Conservation (phyloP, 345 rosid species). For the Lenwebbia sp. region DNA sequence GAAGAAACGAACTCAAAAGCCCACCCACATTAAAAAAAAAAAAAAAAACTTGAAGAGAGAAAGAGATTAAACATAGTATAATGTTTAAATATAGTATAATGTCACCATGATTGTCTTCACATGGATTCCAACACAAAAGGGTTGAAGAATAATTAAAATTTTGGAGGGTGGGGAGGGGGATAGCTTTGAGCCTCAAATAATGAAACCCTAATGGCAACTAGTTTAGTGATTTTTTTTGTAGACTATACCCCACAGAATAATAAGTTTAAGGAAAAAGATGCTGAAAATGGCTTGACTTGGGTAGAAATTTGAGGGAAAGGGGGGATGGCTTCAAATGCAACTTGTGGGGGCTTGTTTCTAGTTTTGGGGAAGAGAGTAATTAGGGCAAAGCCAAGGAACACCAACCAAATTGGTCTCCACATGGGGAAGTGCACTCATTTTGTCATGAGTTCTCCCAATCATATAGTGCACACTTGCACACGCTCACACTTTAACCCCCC, state of each 20-base stretch:
- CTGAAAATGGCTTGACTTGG: not conserved
- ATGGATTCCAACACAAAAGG: constrained; percentile 27
- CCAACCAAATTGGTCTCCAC: constrained; percentile 33
- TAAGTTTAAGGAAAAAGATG: not conserved
- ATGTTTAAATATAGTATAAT: not conserved
- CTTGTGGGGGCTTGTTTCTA: not conserved
- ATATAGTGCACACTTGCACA: not conserved
- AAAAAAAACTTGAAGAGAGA: not conserved
- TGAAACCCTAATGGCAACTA: not conserved
- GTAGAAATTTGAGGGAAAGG: not conserved
- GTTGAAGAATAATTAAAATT: not conserved
- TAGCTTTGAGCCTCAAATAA: not conserved
- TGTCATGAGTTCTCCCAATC: constrained; percentile 3
- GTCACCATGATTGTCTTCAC: constrained; percentile 31
- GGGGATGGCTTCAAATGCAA: not conserved
- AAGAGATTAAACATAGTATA: not conserved
- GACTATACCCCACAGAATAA: not conserved
- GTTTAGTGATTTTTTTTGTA: not conserved
- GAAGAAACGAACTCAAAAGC: not conserved
- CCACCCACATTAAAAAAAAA: not conserved
- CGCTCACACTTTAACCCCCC: not conserved
- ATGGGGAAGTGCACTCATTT: constrained; percentile 19
- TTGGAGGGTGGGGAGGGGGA: not conserved
- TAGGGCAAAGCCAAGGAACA: constrained; percentile 21
- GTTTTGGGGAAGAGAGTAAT: not conserved